phyloP scores from a whole-genome alignment of 495 filamentous ascomycete species.

The Neurospora sp. region DNA sequence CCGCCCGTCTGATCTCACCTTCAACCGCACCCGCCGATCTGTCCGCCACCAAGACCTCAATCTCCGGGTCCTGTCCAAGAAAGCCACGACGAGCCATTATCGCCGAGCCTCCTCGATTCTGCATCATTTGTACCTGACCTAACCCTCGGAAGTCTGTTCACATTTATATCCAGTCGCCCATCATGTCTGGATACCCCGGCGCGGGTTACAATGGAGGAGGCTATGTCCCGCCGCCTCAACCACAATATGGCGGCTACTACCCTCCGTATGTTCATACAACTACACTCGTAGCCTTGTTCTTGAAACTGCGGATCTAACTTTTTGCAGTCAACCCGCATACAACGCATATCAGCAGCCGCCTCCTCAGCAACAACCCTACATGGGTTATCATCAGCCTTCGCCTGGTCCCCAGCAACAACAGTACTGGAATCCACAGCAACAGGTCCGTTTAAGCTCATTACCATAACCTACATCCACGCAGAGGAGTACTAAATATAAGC shows the following conservation, averaged over 20 bases:
- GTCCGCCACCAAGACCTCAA: not conserved
- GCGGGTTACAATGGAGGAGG: constrained; percentile 30
- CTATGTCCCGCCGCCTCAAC: constrained; percentile 29
- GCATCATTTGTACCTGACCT: not conserved
- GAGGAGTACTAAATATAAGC: not conserved
- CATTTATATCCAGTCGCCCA: not conserved
- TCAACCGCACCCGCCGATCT: not conserved
- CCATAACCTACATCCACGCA: not conserved
- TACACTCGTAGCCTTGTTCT: not conserved
- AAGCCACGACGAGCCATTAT: not conserved
- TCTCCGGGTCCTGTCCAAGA: not conserved
- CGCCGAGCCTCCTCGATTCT: not conserved
- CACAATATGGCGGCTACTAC: constrained; percentile 31
- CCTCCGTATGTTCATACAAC: constrained; percentile 22
- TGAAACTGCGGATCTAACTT: not conserved
- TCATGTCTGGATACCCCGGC: constrained; percentile 32
- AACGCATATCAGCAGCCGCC: constrained; percentile 15
- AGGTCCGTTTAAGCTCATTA: not conserved
- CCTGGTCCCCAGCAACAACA: constrained; percentile 15
- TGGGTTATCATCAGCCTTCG: constrained; percentile 26
- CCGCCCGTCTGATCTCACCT: not conserved
- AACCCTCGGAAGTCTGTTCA: not conserved
- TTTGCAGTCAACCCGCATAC: constrained; percentile 11
- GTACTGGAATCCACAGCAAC: not conserved
- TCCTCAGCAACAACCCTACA: constrained; percentile 18